These are phyloP conservation scores for Saccharomyces uvarum DNA, from an alignment of 1,139 yeast genomes.

Conservation along the genomic window DNA sequence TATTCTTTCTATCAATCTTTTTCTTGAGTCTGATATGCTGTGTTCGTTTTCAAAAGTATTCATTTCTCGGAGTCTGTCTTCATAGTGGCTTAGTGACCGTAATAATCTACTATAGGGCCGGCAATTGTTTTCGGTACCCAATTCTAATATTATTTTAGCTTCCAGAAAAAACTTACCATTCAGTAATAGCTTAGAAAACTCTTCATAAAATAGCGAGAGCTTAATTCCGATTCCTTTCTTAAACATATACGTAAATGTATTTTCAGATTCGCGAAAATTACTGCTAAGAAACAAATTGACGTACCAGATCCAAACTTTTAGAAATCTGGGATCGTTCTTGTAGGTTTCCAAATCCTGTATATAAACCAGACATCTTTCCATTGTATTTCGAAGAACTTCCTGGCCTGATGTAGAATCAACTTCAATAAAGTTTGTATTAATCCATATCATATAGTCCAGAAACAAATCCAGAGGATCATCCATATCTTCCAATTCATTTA, in stretches of 20 bases:
- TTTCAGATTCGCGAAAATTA: constrained; percentile 6
- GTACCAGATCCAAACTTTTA: constrained; percentile 61
- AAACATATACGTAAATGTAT: constrained; percentile 64
- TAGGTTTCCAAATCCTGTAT: constrained; percentile 62
- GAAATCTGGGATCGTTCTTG: constrained; percentile 73
- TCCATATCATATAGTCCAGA: constrained; percentile 69
- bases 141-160: constrained; percentile 55
- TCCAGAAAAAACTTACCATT: constrained; percentile 48
- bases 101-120: constrained; percentile 55
- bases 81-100: constrained; percentile 42
- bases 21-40: neutral
- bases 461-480: constrained; percentile 81
- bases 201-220: constrained; percentile 70
- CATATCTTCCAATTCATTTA: constrained; percentile 45
- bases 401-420: constrained; percentile 66
- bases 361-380: constrained; percentile 66
- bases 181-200: constrained; percentile 55
- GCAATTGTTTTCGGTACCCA: constrained; percentile 57
- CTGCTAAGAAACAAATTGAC: constrained; percentile 18
- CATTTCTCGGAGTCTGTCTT: constrained; percentile 12
- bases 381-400: constrained; percentile 48
- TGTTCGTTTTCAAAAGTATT: constrained; percentile 2
- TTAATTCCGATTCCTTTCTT: constrained; percentile 65
- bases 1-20: neutral
- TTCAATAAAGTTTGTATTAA: constrained; percentile 55